Evolutionary conservation across 345 rosid genomes (phyloP).

Genomic region (Trapa incisa): DNA sequence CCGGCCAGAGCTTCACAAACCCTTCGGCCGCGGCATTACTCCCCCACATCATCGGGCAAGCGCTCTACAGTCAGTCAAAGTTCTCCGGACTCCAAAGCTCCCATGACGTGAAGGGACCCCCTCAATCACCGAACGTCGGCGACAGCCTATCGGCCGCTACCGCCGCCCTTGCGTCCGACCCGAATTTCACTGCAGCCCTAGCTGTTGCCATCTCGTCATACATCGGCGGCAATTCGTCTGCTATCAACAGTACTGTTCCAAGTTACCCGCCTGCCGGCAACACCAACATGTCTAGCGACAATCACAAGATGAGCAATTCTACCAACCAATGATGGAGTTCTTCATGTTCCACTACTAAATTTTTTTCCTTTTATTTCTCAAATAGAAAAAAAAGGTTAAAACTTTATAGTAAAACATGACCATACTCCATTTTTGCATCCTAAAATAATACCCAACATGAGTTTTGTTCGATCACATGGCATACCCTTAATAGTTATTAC

Average conservation of each 20-base stretch:
- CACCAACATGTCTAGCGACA: not conserved
- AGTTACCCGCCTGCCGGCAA: not conserved
- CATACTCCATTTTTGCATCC: not conserved
- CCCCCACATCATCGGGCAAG: conserved; percentile 57
- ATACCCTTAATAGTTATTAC: no score
- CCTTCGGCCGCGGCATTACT: conserved; percentile 19
- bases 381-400: not conserved
- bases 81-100: conserved; percentile 58
- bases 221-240: conserved; percentile 27
- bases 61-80: conserved; percentile 45
- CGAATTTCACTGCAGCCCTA: conserved; percentile 55
- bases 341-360: not conserved
- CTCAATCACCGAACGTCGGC: conserved; percentile 14
- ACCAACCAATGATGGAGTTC: not conserved
- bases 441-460: no score
- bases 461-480: no score
- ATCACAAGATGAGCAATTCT: conserved; percentile 1
- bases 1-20: conserved; percentile 10
- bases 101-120: conserved; percentile 19
- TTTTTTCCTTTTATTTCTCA: not conserved
- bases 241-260: conserved; percentile 7
- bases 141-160: conserved; percentile 15
- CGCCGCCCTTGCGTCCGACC: conserved; percentile 40
- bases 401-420: no score
- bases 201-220: conserved; percentile 53